Base-by-base conservation (phyloP, 2,329 filamentous ascomycete species). In the Diaporthe aspalathi region DNA sequence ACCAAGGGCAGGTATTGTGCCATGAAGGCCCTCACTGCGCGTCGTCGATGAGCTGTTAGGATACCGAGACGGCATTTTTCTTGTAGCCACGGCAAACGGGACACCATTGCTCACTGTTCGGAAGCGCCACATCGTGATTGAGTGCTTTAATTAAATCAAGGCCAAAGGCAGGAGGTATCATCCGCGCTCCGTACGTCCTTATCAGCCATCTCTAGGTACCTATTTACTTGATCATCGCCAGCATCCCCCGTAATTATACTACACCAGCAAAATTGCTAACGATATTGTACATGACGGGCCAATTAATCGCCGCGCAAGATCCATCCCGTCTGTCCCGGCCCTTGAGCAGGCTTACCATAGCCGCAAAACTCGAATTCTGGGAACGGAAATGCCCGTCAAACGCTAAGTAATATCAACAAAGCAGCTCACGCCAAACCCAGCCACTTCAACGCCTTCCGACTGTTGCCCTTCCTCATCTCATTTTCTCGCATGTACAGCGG, bases 391-490 rank as follows among this genome's bases (percentile, higher is more conserved):
- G 29, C 29, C 40, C 29, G 8, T 38, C 5, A 29, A 29, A 60
- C 43, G 22, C 49, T 17, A 50, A 20, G n/a, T 29, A 11, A 35
- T 29, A 32, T 49, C 8, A 50, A n/a, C 4, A 38, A 5, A 5
- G 11, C 17, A 24, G 24, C 35, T 67, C 68, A 76, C 20, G 57
- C 72, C 40, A 78, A n/a, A 8, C 81, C 81, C 52, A 83, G 75
- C 79, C 79, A 82, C 73, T 77, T 80, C 70, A 82, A 70, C 20
- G 81, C 81, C 75, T 83, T 82, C 66, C 76, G 77, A 52, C 74
- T 78, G 35, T 67, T 73, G 20, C 75, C 73, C 63, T 72, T 71
- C 9, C 73, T 72, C 52, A 70, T 32, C 50, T 74, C 71, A 22
- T 63, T 66, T 50, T 73, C 67, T 60, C 70, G 56, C 68, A 75